Evolutionary conservation across 2,329 filamentous ascomycete genomes (phyloP), one percentile per base, ranked within the genome.

Genomic region (Penicillium sp.): DNA sequence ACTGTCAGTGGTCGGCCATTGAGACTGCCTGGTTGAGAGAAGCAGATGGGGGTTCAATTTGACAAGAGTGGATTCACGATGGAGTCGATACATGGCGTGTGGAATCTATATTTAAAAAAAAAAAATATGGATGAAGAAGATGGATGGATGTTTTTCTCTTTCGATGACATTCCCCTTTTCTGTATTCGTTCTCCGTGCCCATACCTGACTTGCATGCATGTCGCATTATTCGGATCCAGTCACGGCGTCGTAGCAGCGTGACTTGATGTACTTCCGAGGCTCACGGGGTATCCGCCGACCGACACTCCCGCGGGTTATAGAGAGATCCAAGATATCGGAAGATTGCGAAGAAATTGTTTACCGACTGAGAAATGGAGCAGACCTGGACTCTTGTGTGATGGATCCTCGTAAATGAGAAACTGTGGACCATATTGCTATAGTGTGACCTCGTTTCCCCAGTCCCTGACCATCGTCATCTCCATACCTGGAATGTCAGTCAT

Each of bases 1-100:
- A 35, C 46, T 16, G 61, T 64, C 56, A 63, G 61, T 59, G 58
- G 53, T 61, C 58, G 64, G 64, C 52, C 25, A 63, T 43, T 59
- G 64, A 25, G 53, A 55, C 60, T 59, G n/a, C 26, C 10, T 28
- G n/a, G 52, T 52, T 16, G 26, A 16, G 38, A 28, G 38, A 6
- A 16, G 26, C 6, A 22, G 5, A 35, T 51, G 48, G 28, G 30
- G 51, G 35, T 52, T 8, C 28, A 33, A 11, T 8, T 2, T 11
- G 30, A 38, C 30, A 16, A 30, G 14, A 19, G 38, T 42, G 38
- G 38, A 42, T 42, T 43, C 10, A 4, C 3, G 6, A 43, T 19
- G 40, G 40, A 22, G 40, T 33, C 25, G n/a, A 48, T 30, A 28
- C 16, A 14, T 13, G 7, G 2, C 28, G 19, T 28, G 8, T 53